These are phyloP conservation scores for Sarcodon aspratus DNA, from an alignment of 768 basidiomycete species.

Conservation along the genomic window DNA sequence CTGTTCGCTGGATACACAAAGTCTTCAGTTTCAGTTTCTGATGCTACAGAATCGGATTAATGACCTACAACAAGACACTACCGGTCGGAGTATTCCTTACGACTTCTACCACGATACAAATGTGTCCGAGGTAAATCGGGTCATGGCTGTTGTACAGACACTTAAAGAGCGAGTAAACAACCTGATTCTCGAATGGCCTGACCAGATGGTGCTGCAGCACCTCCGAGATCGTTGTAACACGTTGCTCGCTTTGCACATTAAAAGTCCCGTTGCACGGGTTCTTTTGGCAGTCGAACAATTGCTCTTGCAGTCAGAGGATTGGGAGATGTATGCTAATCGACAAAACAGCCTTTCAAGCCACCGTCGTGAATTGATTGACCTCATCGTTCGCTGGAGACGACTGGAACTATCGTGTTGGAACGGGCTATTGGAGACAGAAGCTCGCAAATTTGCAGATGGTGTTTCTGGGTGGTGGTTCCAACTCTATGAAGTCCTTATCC, in stretches of 20 bases:
- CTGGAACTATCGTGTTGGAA: conserved; percentile 87
- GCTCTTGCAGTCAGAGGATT: conserved; percentile 81
- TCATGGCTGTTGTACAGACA: conserved; percentile 33
- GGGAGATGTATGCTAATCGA: conserved; percentile 94
- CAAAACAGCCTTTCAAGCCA: conserved; percentile 67
- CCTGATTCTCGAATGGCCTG: conserved; percentile 81
- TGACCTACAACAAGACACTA: conserved; percentile 15
- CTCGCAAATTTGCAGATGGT: conserved; percentile 27
- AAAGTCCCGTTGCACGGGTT: conserved; percentile 71
- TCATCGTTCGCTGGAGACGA: conserved; percentile 86
- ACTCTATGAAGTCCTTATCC: conserved; percentile 68
- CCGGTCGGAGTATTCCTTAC: conserved; percentile 19
- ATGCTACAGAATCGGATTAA: conserved; percentile 32
- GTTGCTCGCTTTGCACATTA: conserved; percentile 47
- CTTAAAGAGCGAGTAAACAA: conserved; percentile 40
- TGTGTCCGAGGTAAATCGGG: conserved; percentile 56
- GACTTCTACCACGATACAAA: conserved; percentile 84
- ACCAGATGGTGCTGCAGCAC: conserved; percentile 94
- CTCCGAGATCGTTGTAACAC: conserved; percentile 59
- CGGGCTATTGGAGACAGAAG: conserved; percentile 63
- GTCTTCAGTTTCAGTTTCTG: conserved; percentile 39
- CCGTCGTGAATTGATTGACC: conserved; percentile 50
- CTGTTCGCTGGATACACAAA: conserved; percentile 32
- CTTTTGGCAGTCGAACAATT: conserved; percentile 79
- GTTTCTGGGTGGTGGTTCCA: conserved; percentile 84